A percentile compares a stretch with the other conserved stretches of the same genome.
phyloP scores from a whole-genome alignment of 306 rosid species.

The Rosa multiflora region DNA sequence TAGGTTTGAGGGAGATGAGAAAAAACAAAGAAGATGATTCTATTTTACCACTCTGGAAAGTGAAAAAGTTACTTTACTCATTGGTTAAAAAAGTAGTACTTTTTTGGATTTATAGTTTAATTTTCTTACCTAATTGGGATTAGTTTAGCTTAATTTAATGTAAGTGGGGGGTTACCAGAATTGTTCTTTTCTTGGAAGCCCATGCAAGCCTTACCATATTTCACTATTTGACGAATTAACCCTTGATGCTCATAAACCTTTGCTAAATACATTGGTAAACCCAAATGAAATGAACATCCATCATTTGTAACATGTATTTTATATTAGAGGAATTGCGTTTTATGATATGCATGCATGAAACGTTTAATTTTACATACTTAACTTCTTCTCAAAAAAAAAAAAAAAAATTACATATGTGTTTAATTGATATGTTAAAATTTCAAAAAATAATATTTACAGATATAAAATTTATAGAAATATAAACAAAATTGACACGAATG shows the following conservation, averaged over 20 bases:
- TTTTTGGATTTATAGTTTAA: not conserved
- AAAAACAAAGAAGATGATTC: not conserved
- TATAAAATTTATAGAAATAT: not conserved
- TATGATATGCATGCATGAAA: not conserved
- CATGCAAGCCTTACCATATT: not conserved
- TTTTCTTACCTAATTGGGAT: not conserved
- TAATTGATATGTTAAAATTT: not conserved
- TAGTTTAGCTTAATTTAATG: not conserved
- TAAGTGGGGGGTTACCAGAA: not conserved
- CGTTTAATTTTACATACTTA: not conserved
- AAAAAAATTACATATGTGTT: no score
- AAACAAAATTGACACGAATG: not conserved
- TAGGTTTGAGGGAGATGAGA: not conserved
- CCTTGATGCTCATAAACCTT: not conserved
- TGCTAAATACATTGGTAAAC: not conserved
- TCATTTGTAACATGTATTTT: not conserved
- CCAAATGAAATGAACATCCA: not conserved
- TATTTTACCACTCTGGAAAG: not conserved
- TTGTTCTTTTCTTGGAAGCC: not conserved
- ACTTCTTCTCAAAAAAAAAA: no score
- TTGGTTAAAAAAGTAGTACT: not conserved
- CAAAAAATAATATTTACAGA: accelerated
- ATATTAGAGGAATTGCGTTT: not conserved
- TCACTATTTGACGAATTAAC: not conserved
- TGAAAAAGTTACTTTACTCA: not conserved